Conservation (phyloP, 2,329 filamentous ascomycete genomes). For the Paraphoma chrysanthemicola region DNA sequence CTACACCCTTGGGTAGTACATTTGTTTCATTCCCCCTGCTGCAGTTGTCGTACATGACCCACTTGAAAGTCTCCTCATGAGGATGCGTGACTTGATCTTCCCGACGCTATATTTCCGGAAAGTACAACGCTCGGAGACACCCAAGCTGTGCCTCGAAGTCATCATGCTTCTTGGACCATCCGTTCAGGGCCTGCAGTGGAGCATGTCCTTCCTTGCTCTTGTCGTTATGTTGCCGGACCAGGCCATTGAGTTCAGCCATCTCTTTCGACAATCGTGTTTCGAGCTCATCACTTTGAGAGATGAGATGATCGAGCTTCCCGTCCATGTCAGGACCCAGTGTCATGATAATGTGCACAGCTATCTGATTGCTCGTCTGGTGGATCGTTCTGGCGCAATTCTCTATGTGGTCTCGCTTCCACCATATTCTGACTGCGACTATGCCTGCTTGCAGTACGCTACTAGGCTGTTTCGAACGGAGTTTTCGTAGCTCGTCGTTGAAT, state of each 20-base stretch:
- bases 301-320: background rate
- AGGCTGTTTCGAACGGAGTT: background rate
- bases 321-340: background rate
- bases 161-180: slow-evolving; percentile 8
- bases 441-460: background rate
- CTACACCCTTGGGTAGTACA: background rate
- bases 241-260: background rate
- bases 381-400: slow-evolving; percentile 12
- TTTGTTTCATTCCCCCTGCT: background rate
- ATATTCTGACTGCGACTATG: slow-evolving; percentile 1
- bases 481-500: background rate
- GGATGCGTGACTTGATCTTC: slow-evolving; percentile 2
- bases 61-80: slow-evolving; percentile 14
- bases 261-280: slow-evolving; percentile 1
- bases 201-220: background rate
- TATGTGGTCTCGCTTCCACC: slow-evolving; percentile 7
- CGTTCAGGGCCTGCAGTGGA: background rate
- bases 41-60: slow-evolving; percentile 7
- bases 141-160: background rate
- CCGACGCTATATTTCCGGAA: background rate
- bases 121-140: slow-evolving; percentile 14
- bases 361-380: slow-evolving; percentile 7
- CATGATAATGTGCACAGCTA: slow-evolving; percentile 5
- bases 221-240: background rate
- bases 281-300: background rate